Evolutionary conservation across 345 rosid genomes (phyloP).

Genomic region (Physaria fendleri): DNA sequence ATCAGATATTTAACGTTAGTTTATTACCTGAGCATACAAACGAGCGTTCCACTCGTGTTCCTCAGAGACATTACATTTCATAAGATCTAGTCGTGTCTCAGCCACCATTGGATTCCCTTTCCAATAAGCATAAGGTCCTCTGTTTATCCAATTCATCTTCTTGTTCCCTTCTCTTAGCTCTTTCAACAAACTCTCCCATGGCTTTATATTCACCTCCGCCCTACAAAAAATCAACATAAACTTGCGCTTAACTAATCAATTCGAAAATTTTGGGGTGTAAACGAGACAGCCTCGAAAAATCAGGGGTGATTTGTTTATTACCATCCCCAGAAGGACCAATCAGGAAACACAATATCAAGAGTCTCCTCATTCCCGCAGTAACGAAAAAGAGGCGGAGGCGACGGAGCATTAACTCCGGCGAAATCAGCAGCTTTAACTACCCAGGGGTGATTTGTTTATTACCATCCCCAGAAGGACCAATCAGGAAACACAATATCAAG

Average conservation of each 20-base stretch:
- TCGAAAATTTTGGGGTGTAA: neutral
- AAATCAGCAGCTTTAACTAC: constrained; percentile 24
- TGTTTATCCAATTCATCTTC: constrained; percentile 45
- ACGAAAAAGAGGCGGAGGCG: constrained; percentile 69
- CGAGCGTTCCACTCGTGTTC: constrained; percentile 89
- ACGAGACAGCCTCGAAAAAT: neutral
- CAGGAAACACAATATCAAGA: constrained; percentile 68
- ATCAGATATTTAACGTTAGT: neutral
- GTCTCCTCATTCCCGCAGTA: constrained; percentile 53
- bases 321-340: constrained; percentile 99
- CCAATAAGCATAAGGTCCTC: constrained; percentile 84
- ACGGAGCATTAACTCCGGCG: constrained; percentile 31
- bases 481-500: constrained; percentile 74
- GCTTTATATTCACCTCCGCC: constrained; percentile 69
- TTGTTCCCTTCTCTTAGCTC: constrained; percentile 51
- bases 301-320: constrained; percentile 11
- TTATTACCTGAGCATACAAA: constrained; percentile 53
- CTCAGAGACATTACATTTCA: constrained; percentile 64
- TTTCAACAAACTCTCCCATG: constrained; percentile 54
- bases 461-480: constrained; percentile 99
- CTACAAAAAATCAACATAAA: constrained; percentile 26
- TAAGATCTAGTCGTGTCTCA: constrained; percentile 56
- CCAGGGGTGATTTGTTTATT: neutral
- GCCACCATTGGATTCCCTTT: constrained; percentile 83
- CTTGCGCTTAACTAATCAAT: neutral